phyloP scores from a whole-genome alignment of 78 protist species.

The Dictyostelium purpureum region DNA sequence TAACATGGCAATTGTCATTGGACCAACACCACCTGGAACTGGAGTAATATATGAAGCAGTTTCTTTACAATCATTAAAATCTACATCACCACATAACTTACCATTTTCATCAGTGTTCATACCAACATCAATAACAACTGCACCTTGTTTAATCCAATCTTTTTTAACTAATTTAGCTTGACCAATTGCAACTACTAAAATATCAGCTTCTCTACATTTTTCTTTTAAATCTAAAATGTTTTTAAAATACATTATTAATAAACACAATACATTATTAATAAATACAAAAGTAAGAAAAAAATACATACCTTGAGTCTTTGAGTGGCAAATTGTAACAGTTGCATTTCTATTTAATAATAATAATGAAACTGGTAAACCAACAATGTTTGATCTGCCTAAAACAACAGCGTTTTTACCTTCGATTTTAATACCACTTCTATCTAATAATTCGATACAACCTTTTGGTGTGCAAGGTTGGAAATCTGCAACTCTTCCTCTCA shows the following conservation, averaged over 20 bases:
- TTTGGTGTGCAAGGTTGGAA: slow-evolving; percentile 95
- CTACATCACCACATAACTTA: slow-evolving; percentile 92
- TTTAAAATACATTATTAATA: background rate
- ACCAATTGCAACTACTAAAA: slow-evolving; percentile 96
- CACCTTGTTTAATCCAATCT: slow-evolving; percentile 95
- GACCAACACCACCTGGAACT: slow-evolving; percentile 99
- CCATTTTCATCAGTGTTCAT: slow-evolving; percentile 84
- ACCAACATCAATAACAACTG: slow-evolving; percentile 96
- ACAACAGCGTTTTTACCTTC: slow-evolving; percentile 94
- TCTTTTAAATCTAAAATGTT: slow-evolving; percentile 53
- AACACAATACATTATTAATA: background rate
- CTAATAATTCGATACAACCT: slow-evolving; percentile 93
- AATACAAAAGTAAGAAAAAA: background rate
- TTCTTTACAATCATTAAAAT: slow-evolving; percentile 25
- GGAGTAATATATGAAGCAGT: slow-evolving; percentile 96
- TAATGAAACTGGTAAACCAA: slow-evolving; percentile 93
- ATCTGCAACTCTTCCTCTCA: slow-evolving; percentile 80
- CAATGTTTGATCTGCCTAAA: slow-evolving; percentile 93
- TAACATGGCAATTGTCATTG: slow-evolving; percentile 94
- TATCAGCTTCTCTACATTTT: slow-evolving; percentile 88
- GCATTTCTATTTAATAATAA: slow-evolving; percentile 85
- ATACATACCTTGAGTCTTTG: slow-evolving; percentile 68
- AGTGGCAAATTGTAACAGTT: slow-evolving; percentile 96
- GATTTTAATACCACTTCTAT: slow-evolving; percentile 67
- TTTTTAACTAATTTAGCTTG: slow-evolving; percentile 82